Evolutionary conservation across 1,284 basidiomycete genomes (phyloP), one percentile per base, ranked within the genome.

Genomic region (Sporisorium sorghi): DNA sequence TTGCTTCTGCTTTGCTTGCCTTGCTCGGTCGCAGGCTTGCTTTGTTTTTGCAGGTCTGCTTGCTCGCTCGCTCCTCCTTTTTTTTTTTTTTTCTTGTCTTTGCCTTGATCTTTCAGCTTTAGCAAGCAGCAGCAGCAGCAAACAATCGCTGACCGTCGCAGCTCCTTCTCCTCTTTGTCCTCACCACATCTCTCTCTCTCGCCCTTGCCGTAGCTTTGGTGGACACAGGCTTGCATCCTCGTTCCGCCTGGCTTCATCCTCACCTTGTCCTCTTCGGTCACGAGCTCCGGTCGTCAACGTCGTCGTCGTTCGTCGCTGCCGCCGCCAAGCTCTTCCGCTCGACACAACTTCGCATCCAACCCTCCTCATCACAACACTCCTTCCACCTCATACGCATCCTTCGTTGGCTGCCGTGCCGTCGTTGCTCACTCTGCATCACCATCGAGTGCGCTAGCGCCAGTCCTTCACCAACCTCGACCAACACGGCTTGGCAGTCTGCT

Each of bases 241-340:
- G 35, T 47, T 32, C n/a, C 46, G 46, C 46, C 46, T 30, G 46
- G 6, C 46, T 47, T 30, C 26, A 30, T 28, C 46, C 19, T 30
- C 46, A 26, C 1, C 46, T 9, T 40, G 26, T 30, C 46, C 46
- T 4, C 46, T 9, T 40, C 26, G 37, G 37, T 40, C 7, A 8
- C 37, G 37, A 40, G 37, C 37, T 9, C 19, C 17, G 37, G 37
- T 40, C 3, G 17, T 19, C 37, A 8, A 19, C 37, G n/a, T 40
- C 37, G 37, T n/a, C n/a, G 28, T 30, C 28, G 28, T 30, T 40
- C 37, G 37, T n/a, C n/a, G 28, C 9, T 9, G 28, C 9, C 28
- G 28, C 28, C 28, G n/a, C 37, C 37, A 19, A 40, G 37, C 37
- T 19, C 37, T 40, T n/a, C 37, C n/a, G 37, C 10, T 19, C 37